Conservation (phyloP, 805 yeast genomes). For the Metschnikowia shivogae region DNA sequence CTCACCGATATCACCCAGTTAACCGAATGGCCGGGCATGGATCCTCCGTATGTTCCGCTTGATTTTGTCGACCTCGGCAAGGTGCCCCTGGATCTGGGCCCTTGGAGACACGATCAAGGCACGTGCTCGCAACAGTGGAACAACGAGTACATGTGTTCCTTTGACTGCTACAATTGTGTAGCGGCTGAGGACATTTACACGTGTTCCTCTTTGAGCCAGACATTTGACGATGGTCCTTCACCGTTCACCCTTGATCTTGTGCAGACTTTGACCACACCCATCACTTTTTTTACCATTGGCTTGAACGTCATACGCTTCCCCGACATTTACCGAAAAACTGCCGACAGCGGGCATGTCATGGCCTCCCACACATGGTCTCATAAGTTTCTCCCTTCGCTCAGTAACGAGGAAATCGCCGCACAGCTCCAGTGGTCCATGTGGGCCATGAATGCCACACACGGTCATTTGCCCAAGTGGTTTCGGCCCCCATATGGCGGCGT, state of each 20-base stretch:
- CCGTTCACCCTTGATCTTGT: slow-evolving; percentile 62
- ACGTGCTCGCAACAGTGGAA: slow-evolving; percentile 50
- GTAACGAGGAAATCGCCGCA: slow-evolving; percentile 80
- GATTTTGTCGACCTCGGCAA: slow-evolving; percentile 57
- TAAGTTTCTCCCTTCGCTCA: slow-evolving; percentile 69
- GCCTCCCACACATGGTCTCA: slow-evolving; percentile 95
- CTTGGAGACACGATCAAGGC: slow-evolving; percentile 47
- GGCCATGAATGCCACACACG: slow-evolving; percentile 95
- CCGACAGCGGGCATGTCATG: slow-evolving; percentile 65
- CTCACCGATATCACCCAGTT: slow-evolving; percentile 69
- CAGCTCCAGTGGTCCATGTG: slow-evolving; percentile 93
- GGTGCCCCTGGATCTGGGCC: slow-evolving; percentile 44
- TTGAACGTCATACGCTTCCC: slow-evolving; percentile 75
- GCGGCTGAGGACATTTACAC: slow-evolving; percentile 71
- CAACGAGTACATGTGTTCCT: slow-evolving; percentile 56
- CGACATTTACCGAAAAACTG: slow-evolving; percentile 56
- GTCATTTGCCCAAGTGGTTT: slow-evolving; percentile 85
- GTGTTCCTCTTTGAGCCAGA: slow-evolving; percentile 73
- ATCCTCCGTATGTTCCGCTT: slow-evolving; percentile 85
- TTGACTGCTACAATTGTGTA: slow-evolving; percentile 80
- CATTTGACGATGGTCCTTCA: slow-evolving; percentile 95
- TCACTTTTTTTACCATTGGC: slow-evolving; percentile 87
- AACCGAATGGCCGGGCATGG: slow-evolving; percentile 75
- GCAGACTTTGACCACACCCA: slow-evolving; percentile 42
- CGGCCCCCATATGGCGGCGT: slow-evolving; percentile 97